Base-by-base conservation (phyloP, 768 basidiomycete genomes). In the Podaxis carcinomalis region DNA sequence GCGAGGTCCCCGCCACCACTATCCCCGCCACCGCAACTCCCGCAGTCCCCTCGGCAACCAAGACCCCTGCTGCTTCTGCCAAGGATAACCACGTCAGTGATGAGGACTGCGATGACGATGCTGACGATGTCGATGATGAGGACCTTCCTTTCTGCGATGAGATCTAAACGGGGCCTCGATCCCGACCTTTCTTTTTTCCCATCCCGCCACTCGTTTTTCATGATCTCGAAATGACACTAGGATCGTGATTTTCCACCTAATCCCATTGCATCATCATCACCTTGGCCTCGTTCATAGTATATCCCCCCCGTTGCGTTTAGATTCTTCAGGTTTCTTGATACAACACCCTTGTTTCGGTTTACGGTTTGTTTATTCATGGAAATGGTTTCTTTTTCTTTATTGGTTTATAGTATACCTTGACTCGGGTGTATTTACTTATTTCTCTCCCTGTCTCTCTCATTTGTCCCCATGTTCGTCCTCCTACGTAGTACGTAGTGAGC, bases 71-170 rank as follows among this genome's bases (percentile, higher is more conserved):
- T 28, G 46, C 46, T 51, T 11, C n/a, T 11, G 63, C 23, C 37
- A 55, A 59, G n/a, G 61, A 65, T 44, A 55, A 62, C 9, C 25
- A 40, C n/a, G 57, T 70, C 58, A 44, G 56, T 13, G 47, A 36
- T 53, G 69, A 70, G 28, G 68, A 70, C 59, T 56, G 62, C 23
- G 65, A 61, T 10, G 65, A 63, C 14, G 63, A 65, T 56, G 56
- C 60, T 21, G 65, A 61, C 10, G 61, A 62, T 16, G 62, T 63
- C 1, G 75, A 76, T 40, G 78, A 78, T 55, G 77, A 77, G 6
- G 74, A 78, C 64, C 68, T 83, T 14, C 82, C 82, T 46, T 84
- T 63, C 66, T 85, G 84, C 70, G 81, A 84, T 63, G 78, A 83
- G 74, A 71, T 78, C 65, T 78, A 69, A 72, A 56, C 11, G 32